Conservation (phyloP, 2,329 filamentous ascomycete genomes). For the Bipolaris bicolor region DNA sequence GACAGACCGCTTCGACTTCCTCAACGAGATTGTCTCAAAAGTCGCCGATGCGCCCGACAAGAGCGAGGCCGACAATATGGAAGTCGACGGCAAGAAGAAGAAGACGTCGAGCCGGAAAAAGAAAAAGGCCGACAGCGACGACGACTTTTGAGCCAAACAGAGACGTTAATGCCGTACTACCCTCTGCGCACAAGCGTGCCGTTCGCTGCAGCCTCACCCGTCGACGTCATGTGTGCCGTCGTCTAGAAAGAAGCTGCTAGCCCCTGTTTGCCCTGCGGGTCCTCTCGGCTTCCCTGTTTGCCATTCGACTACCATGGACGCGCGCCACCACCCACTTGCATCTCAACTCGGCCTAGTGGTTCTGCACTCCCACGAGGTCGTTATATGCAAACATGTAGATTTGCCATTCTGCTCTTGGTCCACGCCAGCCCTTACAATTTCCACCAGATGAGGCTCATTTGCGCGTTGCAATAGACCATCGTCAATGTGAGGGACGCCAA, state of each 20-base stretch:
- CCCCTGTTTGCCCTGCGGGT: background rate
- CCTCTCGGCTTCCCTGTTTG: background rate
- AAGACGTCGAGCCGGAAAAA: conserved; percentile 48
- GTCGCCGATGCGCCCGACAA: conserved; percentile 70
- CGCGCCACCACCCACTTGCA: background rate
- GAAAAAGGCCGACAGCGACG: conserved; percentile 49
- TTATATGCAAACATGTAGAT: background rate
- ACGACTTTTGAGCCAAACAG: conserved; percentile 38
- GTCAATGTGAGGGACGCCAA: background rate
- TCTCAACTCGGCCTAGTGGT: background rate
- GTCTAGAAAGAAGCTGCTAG: background rate
- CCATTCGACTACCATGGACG: background rate
- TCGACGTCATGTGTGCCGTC: background rate
- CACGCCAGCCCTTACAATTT: background rate
- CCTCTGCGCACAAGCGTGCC: background rate
- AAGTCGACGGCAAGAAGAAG: conserved; percentile 53
- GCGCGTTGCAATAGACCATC: background rate
- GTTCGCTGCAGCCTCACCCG: background rate
- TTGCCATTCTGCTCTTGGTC: background rate
- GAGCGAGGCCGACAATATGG: conserved; percentile 52
- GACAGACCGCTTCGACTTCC: conserved; percentile 92
- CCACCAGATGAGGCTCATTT: background rate
- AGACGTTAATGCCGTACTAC: background rate
- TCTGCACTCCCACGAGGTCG: background rate
- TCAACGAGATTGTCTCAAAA: conserved; percentile 87